phyloP scores from a whole-genome alignment of 2,329 filamentous ascomycete genomes.

The Grosmannia penicillata region DNA sequence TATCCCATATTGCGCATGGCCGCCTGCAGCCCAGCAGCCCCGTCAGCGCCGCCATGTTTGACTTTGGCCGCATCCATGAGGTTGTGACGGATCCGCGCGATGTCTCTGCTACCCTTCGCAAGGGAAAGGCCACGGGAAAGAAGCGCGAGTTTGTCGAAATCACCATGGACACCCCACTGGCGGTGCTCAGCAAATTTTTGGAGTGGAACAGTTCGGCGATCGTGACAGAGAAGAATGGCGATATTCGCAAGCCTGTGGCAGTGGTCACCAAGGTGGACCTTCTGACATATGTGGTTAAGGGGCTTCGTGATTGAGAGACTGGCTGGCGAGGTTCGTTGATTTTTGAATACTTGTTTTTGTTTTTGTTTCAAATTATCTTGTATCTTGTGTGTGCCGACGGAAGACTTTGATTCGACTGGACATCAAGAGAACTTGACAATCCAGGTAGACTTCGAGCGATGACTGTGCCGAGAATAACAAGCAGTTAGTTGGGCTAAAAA shows the following conservation, averaged over 20 bases:
- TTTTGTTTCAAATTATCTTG: no score
- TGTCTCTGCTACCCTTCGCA: slow-evolving; percentile 31
- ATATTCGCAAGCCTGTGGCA: slow-evolving; percentile 60
- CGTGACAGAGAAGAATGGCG: slow-evolving; percentile 59
- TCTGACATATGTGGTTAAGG: slow-evolving; percentile 78
- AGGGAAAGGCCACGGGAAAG: slow-evolving; percentile 15
- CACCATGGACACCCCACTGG: slow-evolving; percentile 74
- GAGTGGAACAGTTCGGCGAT: slow-evolving; percentile 97
- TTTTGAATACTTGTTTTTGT: no score
- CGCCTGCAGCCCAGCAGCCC: slow-evolving; percentile 59
- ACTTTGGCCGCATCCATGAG: slow-evolving; percentile 78
- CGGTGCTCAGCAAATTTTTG: slow-evolving; percentile 78
- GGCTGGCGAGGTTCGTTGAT: no score
- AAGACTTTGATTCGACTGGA: no score
- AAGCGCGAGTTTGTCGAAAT: slow-evolving; percentile 82
- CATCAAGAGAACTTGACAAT: no score
- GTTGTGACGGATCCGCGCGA: slow-evolving; percentile 77
- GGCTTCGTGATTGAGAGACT: slow-evolving; percentile 20
- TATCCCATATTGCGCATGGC: slow-evolving; percentile 76
- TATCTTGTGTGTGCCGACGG: no score
- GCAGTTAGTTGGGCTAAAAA: no score
- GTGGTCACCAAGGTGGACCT: slow-evolving; percentile 96
- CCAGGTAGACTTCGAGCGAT: no score
- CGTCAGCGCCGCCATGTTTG: slow-evolving; percentile 89
- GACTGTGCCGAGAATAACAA: no score